A percentile compares a stretch with the other conserved stretches of the same genome.
Evolutionary conservation across 2,329 filamentous ascomycete species (phyloP).

Genomic region (Penicillium sclerotiorum): DNA sequence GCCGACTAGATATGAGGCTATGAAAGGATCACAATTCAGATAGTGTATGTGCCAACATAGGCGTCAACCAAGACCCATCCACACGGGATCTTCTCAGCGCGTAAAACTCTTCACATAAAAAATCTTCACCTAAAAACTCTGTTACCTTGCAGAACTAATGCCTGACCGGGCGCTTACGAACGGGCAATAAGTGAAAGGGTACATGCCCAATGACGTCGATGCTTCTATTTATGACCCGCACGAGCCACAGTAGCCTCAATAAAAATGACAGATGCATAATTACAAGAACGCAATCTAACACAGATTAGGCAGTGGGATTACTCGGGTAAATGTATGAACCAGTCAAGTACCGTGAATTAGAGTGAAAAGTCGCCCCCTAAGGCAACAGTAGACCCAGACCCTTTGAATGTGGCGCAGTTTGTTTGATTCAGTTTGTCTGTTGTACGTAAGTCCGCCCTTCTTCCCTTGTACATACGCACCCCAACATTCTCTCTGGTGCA

Average conservation of each 20-base stretch:
- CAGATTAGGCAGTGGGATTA: neutral
- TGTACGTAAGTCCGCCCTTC: conserved; percentile 27
- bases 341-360: neutral
- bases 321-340: too few species aligned
- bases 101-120: too few species aligned
- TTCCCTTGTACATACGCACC: conserved; percentile 12
- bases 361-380: conserved; percentile 21
- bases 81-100: too few species aligned
- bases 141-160: neutral
- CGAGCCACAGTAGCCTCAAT: conserved; percentile 22
- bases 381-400: conserved; percentile 17
- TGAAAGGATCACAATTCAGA: too few species aligned
- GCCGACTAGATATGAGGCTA: too few species aligned
- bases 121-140: too few species aligned
- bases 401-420: conserved; percentile 25
- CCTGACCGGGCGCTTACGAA: conserved; percentile 10
- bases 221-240: conserved; percentile 26
- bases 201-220: conserved; percentile 30
- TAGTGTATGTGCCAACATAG: too few species aligned
- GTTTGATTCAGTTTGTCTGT: conserved; percentile 26
- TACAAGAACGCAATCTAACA: neutral
- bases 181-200: neutral
- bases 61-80: too few species aligned
- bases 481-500: conserved; percentile 9
- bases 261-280: too few species aligned